Percentiles rank a stretch among this genome's conserved stretches.
Evolutionary conservation across 495 filamentous ascomycete genomes (phyloP).

Genomic region (Podospora appendiculata): DNA sequence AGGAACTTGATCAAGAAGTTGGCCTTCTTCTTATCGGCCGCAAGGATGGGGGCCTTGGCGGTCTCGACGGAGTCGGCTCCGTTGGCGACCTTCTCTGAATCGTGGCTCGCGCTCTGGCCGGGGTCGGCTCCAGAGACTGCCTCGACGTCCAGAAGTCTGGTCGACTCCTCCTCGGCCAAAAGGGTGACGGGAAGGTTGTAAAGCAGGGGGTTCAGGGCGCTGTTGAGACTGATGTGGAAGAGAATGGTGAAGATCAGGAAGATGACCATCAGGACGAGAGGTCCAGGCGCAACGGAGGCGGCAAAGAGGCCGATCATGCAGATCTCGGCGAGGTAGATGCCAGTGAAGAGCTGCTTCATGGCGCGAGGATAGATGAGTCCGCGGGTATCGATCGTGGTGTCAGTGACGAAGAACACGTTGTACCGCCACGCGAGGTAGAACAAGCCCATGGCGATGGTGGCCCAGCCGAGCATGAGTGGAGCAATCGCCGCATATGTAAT

Average conservation of each 20-base stretch:
- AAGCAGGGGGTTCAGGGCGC: conserved; percentile 69
- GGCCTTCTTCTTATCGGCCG: conserved; percentile 23
- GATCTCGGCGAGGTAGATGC: conserved; percentile 75
- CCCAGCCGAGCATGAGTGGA: conserved; percentile 82
- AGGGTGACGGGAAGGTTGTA: conserved; percentile 67
- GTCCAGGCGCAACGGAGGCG: conserved; percentile 62
- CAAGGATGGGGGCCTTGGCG: conserved; percentile 16
- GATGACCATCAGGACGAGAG: conserved; percentile 74
- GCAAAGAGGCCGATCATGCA: conserved; percentile 90
- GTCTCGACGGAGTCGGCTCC: conserved; percentile 17
- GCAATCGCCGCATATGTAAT: conserved; percentile 89
- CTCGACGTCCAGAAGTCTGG: conserved; percentile 28
- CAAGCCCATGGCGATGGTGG: conserved; percentile 70
- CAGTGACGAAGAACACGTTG: conserved; percentile 88
- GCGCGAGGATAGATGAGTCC: conserved; percentile 80
- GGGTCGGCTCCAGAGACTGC: conserved; percentile 11
- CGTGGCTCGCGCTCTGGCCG: conserved; percentile 15
- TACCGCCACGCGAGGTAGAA: conserved; percentile 95
- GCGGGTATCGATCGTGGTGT: conserved; percentile 80
- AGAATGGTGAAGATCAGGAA: conserved; percentile 74
- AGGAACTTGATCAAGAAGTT: conserved; percentile 59
- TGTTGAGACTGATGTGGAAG: conserved; percentile 76
- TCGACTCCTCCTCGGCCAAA: conserved; percentile 52
- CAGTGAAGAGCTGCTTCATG: conserved; percentile 85
- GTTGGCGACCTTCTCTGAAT: conserved; percentile 24